Base-by-base conservation (phyloP, 371 early-diverging fungal species). In the Lichtheimia hyalospora region DNA sequence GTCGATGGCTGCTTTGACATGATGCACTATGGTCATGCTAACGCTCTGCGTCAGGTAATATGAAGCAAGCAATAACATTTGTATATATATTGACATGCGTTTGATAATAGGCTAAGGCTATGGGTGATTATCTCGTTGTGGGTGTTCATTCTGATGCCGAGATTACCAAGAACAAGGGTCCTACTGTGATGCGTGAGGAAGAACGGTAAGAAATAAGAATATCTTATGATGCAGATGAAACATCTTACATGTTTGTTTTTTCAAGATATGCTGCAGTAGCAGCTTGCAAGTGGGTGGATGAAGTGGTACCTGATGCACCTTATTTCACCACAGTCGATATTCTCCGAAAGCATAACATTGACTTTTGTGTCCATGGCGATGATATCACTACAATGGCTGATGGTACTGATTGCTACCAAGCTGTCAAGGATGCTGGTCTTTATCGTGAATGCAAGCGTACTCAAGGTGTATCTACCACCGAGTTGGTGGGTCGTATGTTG, bases 231-330 rank as follows among this genome's bases (percentile, higher is more conserved):
- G 3, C 5, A 5, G 27, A 43, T 14, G 28, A 3, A 5, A 41
- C 12, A 51, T 6, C 39, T 23, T 42, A 21, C 42, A 6, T 55
- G n/a, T 7, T 20, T 40, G 43, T 25, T 16, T 50, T 8, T 57
- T 46, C 15, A 46, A 90, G 95, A 60, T 95, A 95, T 70, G 95
- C 92, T 21, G 93, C 96, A 28, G 95, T 97, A 2, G 90, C 88
- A 27, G 94, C 93, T 7, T 98, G 98, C 84, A 96, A 95, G 69
- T 98, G 97, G 97, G 97, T 87, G 1, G 97, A 98, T 71, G 86
- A 92, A 64, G 92, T 98, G 2, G 96, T 96, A 14, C 83, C 79
- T 54, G 81, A 97, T 61, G 97, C 97, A 16, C 99, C 99, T 5
- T 99, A 96, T 74, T 82, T 91, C 61, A 96, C 97, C 43, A 79